Evolutionary conservation across 2,329 filamentous ascomycete genomes (phyloP).

Genomic region (Cadophora luteo-olivacea): DNA sequence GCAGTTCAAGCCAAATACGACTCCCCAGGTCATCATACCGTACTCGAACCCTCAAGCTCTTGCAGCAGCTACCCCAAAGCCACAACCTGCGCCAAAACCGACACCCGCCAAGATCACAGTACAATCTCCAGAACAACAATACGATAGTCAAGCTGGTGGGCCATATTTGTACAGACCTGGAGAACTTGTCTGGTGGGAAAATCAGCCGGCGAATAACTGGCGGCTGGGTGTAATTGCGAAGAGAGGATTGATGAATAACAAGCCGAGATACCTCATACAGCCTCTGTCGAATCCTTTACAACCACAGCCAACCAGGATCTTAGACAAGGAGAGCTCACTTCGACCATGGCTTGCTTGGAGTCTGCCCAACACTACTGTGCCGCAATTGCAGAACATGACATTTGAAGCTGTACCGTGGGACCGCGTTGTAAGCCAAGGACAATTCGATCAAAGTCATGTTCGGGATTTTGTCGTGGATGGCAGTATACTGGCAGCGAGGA

Average conservation of each 20-base stretch:
- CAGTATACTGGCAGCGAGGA: conserved; percentile 62
- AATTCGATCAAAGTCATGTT: conserved; percentile 48
- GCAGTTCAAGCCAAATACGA: not conserved
- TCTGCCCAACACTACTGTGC: conserved; percentile 56
- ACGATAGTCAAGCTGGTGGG: conserved; percentile 53
- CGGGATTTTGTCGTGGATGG: conserved; percentile 60
- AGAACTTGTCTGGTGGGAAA: conserved; percentile 63
- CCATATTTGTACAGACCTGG: conserved; percentile 59
- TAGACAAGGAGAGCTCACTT: conserved; percentile 51
- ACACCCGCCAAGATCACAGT: conserved; percentile 16
- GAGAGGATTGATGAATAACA: conserved; percentile 48
- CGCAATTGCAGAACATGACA: conserved; percentile 48
- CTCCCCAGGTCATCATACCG: not conserved
- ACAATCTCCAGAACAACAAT: conserved; percentile 51
- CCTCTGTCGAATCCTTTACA: conserved; percentile 54
- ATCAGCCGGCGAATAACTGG: conserved; percentile 53
- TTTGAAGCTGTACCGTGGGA: conserved; percentile 60
- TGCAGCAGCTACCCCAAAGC: conserved; percentile 2
- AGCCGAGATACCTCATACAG: conserved; percentile 52
- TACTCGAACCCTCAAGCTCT: conserved; percentile 2
- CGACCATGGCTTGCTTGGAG: conserved; percentile 66
- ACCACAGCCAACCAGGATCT: conserved; percentile 49
- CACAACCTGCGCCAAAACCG: conserved; percentile 23
- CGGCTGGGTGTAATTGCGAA: conserved; percentile 58
- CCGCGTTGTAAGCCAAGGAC: conserved; percentile 47